A percentile compares a stretch with the other conserved stretches of the same genome.
These are phyloP conservation scores for Auricularia auricula-judae DNA, from an alignment of 768 basidiomycete species.

Conservation along the genomic window DNA sequence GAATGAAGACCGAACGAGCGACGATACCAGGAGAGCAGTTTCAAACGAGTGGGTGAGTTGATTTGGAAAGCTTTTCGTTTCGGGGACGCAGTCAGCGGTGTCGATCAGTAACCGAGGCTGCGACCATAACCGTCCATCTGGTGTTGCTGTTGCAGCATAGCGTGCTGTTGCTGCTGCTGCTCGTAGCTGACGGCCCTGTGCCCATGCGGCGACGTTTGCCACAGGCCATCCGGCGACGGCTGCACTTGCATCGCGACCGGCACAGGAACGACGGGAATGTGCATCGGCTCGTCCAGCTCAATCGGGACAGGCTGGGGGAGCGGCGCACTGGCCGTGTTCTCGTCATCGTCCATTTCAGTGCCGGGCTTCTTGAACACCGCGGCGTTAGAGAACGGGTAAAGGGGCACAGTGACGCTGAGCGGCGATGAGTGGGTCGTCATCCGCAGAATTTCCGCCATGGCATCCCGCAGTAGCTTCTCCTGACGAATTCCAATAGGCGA, in stretches of 20 bases:
- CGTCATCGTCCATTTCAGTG: background rate
- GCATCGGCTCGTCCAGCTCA: background rate
- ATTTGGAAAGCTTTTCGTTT: too few relatives aligned
- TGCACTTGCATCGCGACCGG: background rate
- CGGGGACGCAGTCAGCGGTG: too few relatives aligned
- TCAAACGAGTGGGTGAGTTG: too few relatives aligned
- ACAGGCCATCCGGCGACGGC: background rate
- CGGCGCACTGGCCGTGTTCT: background rate
- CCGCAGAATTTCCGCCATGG: slow-evolving; percentile 77
- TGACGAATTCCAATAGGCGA: slow-evolving; percentile 81
- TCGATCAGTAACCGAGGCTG: background rate
- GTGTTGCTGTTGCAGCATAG: background rate
- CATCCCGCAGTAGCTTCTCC: slow-evolving; percentile 67
- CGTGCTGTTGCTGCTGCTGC: background rate
- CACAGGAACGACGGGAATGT: background rate
- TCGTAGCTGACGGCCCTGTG: background rate
- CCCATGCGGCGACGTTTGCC: background rate
- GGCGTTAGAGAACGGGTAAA: background rate
- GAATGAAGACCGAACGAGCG: too few relatives aligned
- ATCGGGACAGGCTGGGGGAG: background rate
- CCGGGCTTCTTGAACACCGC: background rate
- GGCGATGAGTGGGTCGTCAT: slow-evolving; percentile 75
- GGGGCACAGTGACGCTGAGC: slow-evolving; percentile 64
- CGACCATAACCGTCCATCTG: background rate
- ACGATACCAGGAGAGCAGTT: too few relatives aligned